These are phyloP conservation scores for Alternaria viburni DNA, from an alignment of 2,329 filamentous ascomycete genomes.

Conservation along the genomic window DNA sequence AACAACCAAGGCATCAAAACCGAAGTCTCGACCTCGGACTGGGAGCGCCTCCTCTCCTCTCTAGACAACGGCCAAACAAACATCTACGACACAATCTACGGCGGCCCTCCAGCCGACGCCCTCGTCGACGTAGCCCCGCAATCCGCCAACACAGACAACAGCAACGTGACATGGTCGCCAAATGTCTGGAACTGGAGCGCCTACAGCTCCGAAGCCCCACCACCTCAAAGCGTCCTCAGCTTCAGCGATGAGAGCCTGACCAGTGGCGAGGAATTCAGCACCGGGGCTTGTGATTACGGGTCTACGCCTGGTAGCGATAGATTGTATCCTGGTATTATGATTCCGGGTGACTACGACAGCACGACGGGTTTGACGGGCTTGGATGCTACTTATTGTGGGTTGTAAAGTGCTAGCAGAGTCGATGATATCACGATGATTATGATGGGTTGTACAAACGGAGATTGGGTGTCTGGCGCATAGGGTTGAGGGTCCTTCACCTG, in stretches of 20 bases:
- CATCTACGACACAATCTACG: conserved; percentile 84
- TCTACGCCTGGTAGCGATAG: conserved; percentile 40
- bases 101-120: conserved; percentile 61
- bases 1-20: conserved; percentile 47
- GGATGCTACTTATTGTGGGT: conserved; percentile 52
- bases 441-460: background rate
- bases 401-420: background rate
- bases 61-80: conserved; percentile 82
- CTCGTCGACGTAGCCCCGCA: conserved; percentile 42
- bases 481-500: background rate
- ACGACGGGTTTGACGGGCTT: conserved; percentile 42
- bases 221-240: conserved; percentile 63
- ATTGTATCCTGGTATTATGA: conserved; percentile 45
- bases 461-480: background rate
- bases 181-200: conserved; percentile 44
- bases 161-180: conserved; percentile 45
- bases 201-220: conserved; percentile 33
- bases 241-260: conserved; percentile 66
- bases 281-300: conserved; percentile 35
- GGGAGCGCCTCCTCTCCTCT: conserved; percentile 80
- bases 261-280: conserved; percentile 56
- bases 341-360: conserved; percentile 40
- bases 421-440: background rate
- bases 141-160: conserved; percentile 34
- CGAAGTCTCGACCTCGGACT: conserved; percentile 70